phyloP scores from a whole-genome alignment of 129 eudicot genomes.

The carrot (Daucus carota) region DNA sequence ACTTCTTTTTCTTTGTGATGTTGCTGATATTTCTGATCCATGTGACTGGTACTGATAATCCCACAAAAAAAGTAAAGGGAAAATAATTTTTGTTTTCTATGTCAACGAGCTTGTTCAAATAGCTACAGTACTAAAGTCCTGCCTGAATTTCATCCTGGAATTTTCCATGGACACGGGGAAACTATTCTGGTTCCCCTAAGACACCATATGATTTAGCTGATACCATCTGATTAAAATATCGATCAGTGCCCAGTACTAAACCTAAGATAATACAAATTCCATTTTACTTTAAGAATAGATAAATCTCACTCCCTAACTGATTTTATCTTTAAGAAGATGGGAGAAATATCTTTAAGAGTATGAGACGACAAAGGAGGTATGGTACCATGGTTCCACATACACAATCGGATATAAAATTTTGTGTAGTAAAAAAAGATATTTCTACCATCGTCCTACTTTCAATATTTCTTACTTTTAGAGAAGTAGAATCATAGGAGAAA shows the following conservation, averaged over 20 bases:
- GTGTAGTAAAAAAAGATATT: too few species aligned
- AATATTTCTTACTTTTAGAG: too few species aligned
- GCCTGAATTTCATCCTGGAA: neutral
- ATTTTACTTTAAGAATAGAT: too few species aligned
- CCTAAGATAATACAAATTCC: neutral
- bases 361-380: too few species aligned
- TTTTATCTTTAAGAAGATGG: too few species aligned
- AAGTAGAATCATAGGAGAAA: too few species aligned
- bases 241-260: neutral
- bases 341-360: too few species aligned
- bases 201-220: neutral
- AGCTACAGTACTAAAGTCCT: neutral
- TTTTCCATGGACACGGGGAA: neutral
- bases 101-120: constrained; percentile 18
- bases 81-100: constrained; percentile 14
- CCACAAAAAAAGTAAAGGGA: constrained; percentile 29
- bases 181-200: constrained; percentile 21
- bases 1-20: neutral
- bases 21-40: constrained; percentile 27
- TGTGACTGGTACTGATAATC: constrained; percentile 47
- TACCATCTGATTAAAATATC: neutral
- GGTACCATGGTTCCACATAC: too few species aligned
- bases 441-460: too few species aligned
- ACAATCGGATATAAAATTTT: too few species aligned
- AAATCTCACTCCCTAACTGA: too few species aligned